phyloP scores from a whole-genome alignment of 2,329 filamentous ascomycete genomes.

The Penicillium sp. region DNA sequence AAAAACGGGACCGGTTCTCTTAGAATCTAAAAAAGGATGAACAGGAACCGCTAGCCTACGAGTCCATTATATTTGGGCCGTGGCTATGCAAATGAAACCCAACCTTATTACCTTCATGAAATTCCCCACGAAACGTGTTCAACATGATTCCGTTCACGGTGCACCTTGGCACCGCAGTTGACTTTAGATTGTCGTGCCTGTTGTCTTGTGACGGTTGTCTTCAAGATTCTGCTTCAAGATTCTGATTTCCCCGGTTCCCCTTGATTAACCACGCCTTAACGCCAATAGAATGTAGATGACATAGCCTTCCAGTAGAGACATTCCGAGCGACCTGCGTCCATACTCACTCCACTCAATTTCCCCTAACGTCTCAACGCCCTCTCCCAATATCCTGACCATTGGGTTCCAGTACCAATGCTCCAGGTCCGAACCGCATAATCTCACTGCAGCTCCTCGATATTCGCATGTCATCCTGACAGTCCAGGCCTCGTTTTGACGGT shows the following conservation, averaged over 20 bases:
- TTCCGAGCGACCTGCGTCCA: not conserved
- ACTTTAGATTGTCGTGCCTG: not conserved
- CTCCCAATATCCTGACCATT: not conserved
- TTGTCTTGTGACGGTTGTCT: not conserved
- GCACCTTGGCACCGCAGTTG: not conserved
- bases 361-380: not conserved
- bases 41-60: constrained; percentile 35
- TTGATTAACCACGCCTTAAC: not conserved
- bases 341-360: not conserved
- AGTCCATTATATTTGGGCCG: constrained; percentile 24
- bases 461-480: not conserved
- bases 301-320: not conserved
- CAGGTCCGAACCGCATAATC: not conserved
- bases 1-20: constrained; percentile 40
- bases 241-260: not conserved
- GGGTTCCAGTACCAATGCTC: not conserved
- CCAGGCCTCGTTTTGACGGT: not conserved
- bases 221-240: not conserved
- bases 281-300: not conserved
- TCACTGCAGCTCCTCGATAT: constrained; percentile 2
- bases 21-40: constrained; percentile 36
- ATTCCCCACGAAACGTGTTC: constrained; percentile 18
- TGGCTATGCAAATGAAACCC: constrained; percentile 38
- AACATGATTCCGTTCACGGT: not conserved
- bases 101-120: constrained; percentile 35